These are phyloP conservation scores for Carpinus viminea DNA, from an alignment of 306 rosid genomes.

Conservation along the genomic window DNA sequence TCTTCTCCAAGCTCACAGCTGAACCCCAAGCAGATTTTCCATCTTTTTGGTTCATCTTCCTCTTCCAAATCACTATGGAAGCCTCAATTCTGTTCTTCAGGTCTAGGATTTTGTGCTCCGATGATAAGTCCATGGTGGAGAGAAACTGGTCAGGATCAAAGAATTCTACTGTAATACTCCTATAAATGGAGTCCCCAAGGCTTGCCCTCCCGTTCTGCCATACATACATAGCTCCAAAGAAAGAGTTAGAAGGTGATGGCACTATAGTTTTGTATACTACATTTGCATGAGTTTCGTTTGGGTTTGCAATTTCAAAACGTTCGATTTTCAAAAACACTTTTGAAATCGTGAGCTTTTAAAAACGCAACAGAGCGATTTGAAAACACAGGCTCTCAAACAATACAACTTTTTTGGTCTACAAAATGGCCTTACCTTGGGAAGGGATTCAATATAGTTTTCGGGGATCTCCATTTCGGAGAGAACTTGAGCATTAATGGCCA, in stretches of 20 bases:
- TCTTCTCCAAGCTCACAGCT: conserved; percentile 87
- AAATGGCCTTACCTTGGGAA: conserved; percentile 73
- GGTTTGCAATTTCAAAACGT: neutral
- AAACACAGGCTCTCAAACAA: no score
- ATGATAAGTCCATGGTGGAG: conserved; percentile 72
- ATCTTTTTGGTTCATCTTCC: conserved; percentile 97
- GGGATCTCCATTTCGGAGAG: conserved; percentile 95
- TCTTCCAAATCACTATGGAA: conserved; percentile 90
- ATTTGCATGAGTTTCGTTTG: no score
- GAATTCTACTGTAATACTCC: conserved; percentile 76
- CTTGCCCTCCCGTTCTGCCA: conserved; percentile 93
- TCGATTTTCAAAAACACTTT: neutral
- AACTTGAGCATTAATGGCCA: conserved; percentile 97
- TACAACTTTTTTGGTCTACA: no score
- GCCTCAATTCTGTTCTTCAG: conserved; percentile 93
- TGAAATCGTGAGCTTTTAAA: no score
- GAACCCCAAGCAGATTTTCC: conserved; percentile 94
- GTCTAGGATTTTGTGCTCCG: conserved; percentile 90
- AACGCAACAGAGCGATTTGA: no score
- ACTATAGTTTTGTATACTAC: neutral
- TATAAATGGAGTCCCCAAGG: conserved; percentile 80
- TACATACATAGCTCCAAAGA: neutral
- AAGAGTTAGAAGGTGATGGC: neutral
- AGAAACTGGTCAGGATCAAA: conserved; percentile 93
- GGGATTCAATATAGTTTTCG: conserved; percentile 81